Evolutionary conservation across 139 green algal genomes (phyloP).

Genomic region (Eudorina sp.): DNA sequence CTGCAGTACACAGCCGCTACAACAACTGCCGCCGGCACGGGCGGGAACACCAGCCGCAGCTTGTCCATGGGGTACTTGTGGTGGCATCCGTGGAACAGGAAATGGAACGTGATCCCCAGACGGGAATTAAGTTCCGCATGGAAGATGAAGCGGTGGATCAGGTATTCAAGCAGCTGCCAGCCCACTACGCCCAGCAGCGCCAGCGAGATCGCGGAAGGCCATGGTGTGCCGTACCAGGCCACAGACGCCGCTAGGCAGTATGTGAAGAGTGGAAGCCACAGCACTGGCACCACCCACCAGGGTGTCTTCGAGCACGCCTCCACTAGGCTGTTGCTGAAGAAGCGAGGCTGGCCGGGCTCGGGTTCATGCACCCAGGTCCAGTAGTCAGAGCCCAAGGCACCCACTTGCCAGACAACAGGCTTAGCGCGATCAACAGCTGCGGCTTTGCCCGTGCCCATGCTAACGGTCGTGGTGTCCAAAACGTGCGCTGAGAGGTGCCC

Average conservation of each 20-base stretch:
- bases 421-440: not conserved
- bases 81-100: slow-evolving; percentile 95
- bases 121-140: slow-evolving; percentile 73
- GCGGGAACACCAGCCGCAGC: slow-evolving; percentile 95
- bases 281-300: slow-evolving; percentile 91
- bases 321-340: slow-evolving; percentile 78
- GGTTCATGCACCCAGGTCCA: slow-evolving; percentile 88
- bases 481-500: not conserved
- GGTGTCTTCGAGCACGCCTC: slow-evolving; percentile 82
- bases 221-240: not conserved
- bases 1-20: slow-evolving; percentile 59
- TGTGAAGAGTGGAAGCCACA: slow-evolving; percentile 89
- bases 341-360: slow-evolving; percentile 78
- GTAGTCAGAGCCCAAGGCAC: slow-evolving; percentile 76
- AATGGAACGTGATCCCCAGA: slow-evolving; percentile 89
- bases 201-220: slow-evolving; percentile 20
- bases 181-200: slow-evolving; percentile 71
- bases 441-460: not conserved
- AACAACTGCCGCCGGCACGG: slow-evolving; percentile 71
- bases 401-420: slow-evolving; percentile 75
- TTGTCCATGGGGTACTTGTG: slow-evolving; percentile 95
- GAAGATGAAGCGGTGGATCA: slow-evolving; percentile 94
- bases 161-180: slow-evolving; percentile 94
- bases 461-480: not conserved
- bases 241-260: slow-evolving; percentile 5